phyloP scores from a whole-genome alignment of 495 filamentous ascomycete genomes.

The Lasiosphaeris hirsuta region DNA sequence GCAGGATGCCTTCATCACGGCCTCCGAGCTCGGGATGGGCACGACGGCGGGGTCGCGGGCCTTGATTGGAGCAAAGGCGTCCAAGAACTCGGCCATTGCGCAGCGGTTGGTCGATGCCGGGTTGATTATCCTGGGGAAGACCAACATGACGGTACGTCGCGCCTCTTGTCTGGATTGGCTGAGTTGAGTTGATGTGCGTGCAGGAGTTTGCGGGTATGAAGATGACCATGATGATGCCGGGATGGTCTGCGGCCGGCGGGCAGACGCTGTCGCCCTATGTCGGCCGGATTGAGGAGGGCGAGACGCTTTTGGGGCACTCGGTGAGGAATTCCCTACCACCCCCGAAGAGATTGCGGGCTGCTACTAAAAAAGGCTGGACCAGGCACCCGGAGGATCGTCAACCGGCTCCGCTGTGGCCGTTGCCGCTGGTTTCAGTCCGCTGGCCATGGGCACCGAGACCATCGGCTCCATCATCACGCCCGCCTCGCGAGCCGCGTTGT shows the following conservation, averaged over 20 bases:
- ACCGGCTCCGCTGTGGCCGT: constrained; percentile 47
- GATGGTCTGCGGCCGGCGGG: constrained; percentile 44
- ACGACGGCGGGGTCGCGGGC: constrained; percentile 39
- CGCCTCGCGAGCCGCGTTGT: constrained; percentile 40
- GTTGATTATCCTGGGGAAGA: constrained; percentile 47
- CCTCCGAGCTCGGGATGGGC: constrained; percentile 35
- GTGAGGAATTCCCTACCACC: not conserved
- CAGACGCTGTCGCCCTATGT: constrained; percentile 48
- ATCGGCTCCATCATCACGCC: constrained; percentile 43
- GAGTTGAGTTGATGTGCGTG: not conserved
- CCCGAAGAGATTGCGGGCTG: not conserved
- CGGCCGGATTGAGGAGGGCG: constrained; percentile 25
- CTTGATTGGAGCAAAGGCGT: constrained; percentile 12
- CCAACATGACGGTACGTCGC: constrained; percentile 34
- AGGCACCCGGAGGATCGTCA: constrained; percentile 47
- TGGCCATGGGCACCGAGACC: constrained; percentile 48
- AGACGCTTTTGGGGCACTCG: constrained; percentile 30
- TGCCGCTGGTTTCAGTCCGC: constrained; percentile 42
- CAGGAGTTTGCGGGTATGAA: constrained; percentile 33
- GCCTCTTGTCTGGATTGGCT: not conserved
- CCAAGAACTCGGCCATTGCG: constrained; percentile 18
- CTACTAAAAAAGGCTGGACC: not conserved
- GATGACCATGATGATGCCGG: constrained; percentile 31
- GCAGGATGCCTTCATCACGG: constrained; percentile 39
- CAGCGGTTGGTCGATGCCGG: constrained; percentile 37